These are phyloP conservation scores for Cynara cardunculus DNA, from an alignment of 129 eudicot species.

Conservation along the genomic window DNA sequence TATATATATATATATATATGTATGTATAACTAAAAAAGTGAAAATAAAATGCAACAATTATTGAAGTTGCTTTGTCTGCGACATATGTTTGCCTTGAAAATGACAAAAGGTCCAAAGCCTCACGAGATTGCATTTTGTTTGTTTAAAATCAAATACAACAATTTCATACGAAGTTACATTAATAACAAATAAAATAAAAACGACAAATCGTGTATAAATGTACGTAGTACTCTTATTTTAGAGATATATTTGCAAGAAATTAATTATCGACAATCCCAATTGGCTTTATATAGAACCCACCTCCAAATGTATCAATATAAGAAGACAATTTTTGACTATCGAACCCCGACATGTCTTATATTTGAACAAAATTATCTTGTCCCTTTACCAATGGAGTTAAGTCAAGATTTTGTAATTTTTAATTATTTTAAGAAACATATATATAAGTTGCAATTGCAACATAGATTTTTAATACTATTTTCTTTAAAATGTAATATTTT, in stretches of 20 bases:
- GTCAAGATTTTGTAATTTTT: too few species aligned
- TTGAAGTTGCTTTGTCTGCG: not conserved
- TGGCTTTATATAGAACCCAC: too few species aligned
- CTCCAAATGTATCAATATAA: too few species aligned
- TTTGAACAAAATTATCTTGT: too few species aligned
- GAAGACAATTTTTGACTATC: too few species aligned
- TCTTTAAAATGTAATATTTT: not conserved
- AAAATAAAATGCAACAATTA: constrained; percentile 4
- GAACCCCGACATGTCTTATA: too few species aligned
- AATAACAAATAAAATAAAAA: not conserved
- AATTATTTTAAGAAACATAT: too few species aligned
- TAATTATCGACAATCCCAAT: too few species aligned
- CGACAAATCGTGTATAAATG: not conserved
- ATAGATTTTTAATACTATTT: too few species aligned
- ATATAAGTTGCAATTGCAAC: not conserved
- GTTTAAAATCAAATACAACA: not conserved
- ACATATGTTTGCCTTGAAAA: constrained; percentile 6
- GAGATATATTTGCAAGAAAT: too few species aligned
- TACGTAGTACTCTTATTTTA: too few species aligned
- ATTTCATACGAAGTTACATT: not conserved
- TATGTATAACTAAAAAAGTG: not conserved
- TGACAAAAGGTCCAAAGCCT: constrained; percentile 15
- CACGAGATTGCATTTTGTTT: constrained; percentile 21
- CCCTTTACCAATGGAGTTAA: too few species aligned
- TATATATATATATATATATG: not conserved